Conservation (phyloP, 306 rosid species). For the Boehmeria nivea region DNA sequence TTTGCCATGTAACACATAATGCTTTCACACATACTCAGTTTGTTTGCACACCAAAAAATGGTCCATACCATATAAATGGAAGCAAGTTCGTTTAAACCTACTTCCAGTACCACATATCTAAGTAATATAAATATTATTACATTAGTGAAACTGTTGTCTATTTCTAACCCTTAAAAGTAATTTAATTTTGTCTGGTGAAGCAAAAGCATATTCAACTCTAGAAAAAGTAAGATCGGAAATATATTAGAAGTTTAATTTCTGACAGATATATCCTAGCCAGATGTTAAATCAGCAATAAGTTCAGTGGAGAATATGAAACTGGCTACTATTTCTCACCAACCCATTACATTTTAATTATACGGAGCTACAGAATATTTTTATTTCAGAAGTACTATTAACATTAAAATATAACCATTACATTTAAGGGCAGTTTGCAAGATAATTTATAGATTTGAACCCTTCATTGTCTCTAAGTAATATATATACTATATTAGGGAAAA, state of each 20-base stretch:
- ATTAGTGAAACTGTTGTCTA: neutral
- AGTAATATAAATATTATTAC: neutral
- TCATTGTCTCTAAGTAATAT: too few species aligned
- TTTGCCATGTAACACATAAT: conserved; percentile 14
- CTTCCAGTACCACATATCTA: neutral
- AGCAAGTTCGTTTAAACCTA: conserved; percentile 15
- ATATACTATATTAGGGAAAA: too few species aligned
- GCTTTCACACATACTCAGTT: neutral
- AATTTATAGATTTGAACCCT: too few species aligned
- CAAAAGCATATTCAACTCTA: neutral
- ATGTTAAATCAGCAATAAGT: neutral
- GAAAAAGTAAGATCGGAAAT: neutral
- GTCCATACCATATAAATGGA: conserved; percentile 13
- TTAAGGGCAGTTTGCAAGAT: too few species aligned
- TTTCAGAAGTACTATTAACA: neutral
- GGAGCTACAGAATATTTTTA: neutral
- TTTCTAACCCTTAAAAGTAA: neutral
- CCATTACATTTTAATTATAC: neutral
- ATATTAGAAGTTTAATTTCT: neutral
- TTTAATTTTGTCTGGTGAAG: conserved; percentile 6
- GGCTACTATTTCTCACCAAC: neutral
- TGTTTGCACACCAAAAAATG: conserved; percentile 6
- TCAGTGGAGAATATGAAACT: neutral
- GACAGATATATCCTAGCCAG: conserved; percentile 9
- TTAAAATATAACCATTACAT: too few species aligned